These are phyloP conservation scores for Eragrostis curvula DNA, from an alignment of 176 grass and related monocot species.

Conservation along the genomic window DNA sequence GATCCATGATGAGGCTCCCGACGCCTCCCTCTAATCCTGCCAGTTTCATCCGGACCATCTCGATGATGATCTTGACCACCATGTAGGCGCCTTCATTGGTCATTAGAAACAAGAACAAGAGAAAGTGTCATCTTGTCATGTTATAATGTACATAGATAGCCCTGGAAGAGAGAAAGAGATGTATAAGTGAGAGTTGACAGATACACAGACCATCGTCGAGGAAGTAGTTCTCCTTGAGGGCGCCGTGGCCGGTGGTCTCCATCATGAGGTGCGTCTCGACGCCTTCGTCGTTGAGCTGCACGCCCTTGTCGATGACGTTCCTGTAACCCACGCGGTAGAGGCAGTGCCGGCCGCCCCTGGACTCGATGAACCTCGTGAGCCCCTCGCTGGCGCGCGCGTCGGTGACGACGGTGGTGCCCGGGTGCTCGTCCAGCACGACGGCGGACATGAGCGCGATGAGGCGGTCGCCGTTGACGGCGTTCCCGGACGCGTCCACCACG, in stretches of 20 bases:
- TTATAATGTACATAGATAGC: no score
- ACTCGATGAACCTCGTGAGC: slow-evolving; percentile 66
- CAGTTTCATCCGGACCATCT: slow-evolving; percentile 59
- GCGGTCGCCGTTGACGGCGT: slow-evolving; percentile 69
- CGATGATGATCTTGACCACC: slow-evolving; percentile 83
- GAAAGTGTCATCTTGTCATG: no score
- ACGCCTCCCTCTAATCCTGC: slow-evolving; percentile 51
- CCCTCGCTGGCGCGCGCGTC: slow-evolving; percentile 68
- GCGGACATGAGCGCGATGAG: slow-evolving; percentile 86
- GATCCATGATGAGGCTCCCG: slow-evolving; percentile 66
- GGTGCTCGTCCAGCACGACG: slow-evolving; percentile 64
- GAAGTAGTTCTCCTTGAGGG: slow-evolving; percentile 85
- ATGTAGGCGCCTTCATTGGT: slow-evolving; percentile 66
- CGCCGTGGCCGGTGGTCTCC: slow-evolving; percentile 86
- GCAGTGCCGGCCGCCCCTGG: slow-evolving; percentile 70
- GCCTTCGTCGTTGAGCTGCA: slow-evolving; percentile 70
- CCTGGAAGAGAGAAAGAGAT: background rate
- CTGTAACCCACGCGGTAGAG: slow-evolving; percentile 86
- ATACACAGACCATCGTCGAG: slow-evolving; percentile 52
- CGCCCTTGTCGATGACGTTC: slow-evolving; percentile 85
- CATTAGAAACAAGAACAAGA: background rate
- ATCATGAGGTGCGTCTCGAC: slow-evolving; percentile 88
- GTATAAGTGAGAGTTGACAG: no score
- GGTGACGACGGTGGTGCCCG: slow-evolving; percentile 66
- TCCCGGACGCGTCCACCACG: slow-evolving; percentile 59